Evolutionary conservation across 2,329 filamentous ascomycete genomes (phyloP), one percentile per base, ranked within the genome.

Genomic region (Ophiocordyceps robertsii): DNA sequence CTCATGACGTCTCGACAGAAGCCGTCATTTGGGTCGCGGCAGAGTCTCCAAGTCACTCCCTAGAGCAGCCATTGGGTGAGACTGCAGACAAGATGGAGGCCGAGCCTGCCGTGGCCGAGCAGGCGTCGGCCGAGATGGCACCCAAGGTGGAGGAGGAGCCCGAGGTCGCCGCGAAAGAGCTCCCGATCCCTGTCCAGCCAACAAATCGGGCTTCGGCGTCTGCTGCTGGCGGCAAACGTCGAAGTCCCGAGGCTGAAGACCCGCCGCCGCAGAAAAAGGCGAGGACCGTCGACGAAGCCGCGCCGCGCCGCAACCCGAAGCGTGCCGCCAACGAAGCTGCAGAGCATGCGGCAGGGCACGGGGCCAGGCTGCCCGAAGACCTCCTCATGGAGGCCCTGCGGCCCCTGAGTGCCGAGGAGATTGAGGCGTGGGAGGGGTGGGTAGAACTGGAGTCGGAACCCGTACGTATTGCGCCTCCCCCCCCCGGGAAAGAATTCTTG

Each of bases 391-490:
- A 68, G 36, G 58, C 69, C 1, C 58, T 77, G 43, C 62, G 61
- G 32, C 68, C 69, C 11, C 65, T 75, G 44, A 64, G 62, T 4
- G 53, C 60, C 6, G 60, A 70, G 29, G 77, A 84, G 51, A 68
- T 72, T 21, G 60, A 70, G 24, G 68, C 70, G 29, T 88, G 82
- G 77, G 69, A 75, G 40, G 82, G 82, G 21, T 90, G 83, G 78
- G 74, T 81, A 44, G 88, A 95, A 55, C 72, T 96, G 40, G 88
- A 95, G 61, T 94, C 87, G 7, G 88, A 95, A 47, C 89, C 89
- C 8, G 86, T 87, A 62, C 7, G 16, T 4, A 4, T 14, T 29
- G n/a, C n/a, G 17, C 7, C 12, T 12, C 21, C 27, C 8, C 17
- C 6, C 14, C 24, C 6, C 3, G 6, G 24, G 24, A 13, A 27